Percentiles rank a stretch among this genome's conserved stretches.
phyloP scores from a whole-genome alignment of 192 early-diverging fungal species.

The Gigaspora rosea region DNA sequence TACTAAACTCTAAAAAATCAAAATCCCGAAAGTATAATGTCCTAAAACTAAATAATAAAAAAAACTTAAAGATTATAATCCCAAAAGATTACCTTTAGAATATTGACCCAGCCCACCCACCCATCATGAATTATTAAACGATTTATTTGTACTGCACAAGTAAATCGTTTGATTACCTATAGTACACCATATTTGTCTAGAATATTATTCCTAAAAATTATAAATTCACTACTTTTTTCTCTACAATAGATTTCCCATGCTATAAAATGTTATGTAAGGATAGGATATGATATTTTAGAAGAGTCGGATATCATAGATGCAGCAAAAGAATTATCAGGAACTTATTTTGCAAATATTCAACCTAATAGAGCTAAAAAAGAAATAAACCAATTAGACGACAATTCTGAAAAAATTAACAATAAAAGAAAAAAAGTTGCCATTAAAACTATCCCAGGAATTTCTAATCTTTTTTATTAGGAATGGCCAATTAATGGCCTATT shows the following conservation, averaged over 20 bases:
- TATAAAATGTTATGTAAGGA: constrained; percentile 12
- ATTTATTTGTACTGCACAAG: too few relatives aligned
- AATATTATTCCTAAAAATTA: too few relatives aligned
- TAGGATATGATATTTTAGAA: not conserved
- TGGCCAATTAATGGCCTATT: not conserved
- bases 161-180: too few relatives aligned
- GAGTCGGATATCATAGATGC: not conserved
- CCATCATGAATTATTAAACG: too few relatives aligned
- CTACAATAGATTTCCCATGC: not conserved
- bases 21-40: too few relatives aligned
- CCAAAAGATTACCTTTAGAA: too few relatives aligned
- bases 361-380: constrained; percentile 3
- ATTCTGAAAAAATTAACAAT: not conserved
- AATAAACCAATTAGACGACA: not conserved
- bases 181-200: too few relatives aligned
- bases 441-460: not conserved
- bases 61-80: too few relatives aligned
- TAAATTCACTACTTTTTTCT: too few relatives aligned
- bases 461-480: not conserved
- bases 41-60: too few relatives aligned
- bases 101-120: too few relatives aligned
- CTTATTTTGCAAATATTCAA: constrained; percentile 22
- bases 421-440: not conserved
- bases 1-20: too few relatives aligned
- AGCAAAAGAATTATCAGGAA: not conserved